Percentiles rank a stretch among this genome's conserved stretches.
phyloP scores from a whole-genome alignment of 78 protist species.

The Isochrysis galbana region DNA sequence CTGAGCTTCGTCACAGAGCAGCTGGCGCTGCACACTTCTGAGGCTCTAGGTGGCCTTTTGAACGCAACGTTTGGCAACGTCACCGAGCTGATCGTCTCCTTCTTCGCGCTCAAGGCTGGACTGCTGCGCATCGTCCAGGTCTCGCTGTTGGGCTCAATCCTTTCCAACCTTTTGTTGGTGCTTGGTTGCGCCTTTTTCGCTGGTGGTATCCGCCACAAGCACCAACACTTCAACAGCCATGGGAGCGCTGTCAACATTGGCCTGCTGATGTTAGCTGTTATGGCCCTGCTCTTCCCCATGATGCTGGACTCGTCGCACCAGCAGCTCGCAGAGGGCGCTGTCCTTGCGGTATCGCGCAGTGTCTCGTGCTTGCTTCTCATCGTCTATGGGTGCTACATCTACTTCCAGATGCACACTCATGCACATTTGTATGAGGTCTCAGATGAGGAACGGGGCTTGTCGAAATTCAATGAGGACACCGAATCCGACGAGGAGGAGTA shows the following conservation, averaged over 20 bases:
- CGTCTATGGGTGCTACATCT: background rate
- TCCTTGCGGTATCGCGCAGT: background rate
- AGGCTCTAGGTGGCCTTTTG: slow-evolving; percentile 57
- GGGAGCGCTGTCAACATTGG: background rate
- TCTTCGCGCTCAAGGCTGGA: slow-evolving; percentile 39
- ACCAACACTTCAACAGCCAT: slow-evolving; percentile 15
- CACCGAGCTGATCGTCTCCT: slow-evolving; percentile 54
- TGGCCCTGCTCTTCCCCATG: slow-evolving; percentile 40
- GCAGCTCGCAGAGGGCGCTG: background rate
- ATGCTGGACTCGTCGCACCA: background rate
- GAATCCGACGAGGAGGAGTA: slow-evolving; percentile 29
- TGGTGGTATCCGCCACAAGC: slow-evolving; percentile 22
- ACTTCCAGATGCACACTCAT: background rate
- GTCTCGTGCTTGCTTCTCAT: background rate
- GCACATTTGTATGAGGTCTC: background rate
- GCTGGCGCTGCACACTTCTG: slow-evolving; percentile 32
- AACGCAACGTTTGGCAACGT: slow-evolving; percentile 71
- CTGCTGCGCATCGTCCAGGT: slow-evolving; percentile 53
- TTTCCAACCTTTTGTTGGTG: slow-evolving; percentile 60
- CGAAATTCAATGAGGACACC: background rate
- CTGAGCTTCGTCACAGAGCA: slow-evolving; percentile 59
- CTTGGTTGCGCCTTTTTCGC: slow-evolving; percentile 55
- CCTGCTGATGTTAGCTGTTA: slow-evolving; percentile 27
- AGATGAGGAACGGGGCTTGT: background rate
- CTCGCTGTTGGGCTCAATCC: slow-evolving; percentile 60